phyloP scores from a whole-genome alignment of 1,284 basidiomycete genomes.

The Cryptococcus hybrid region DNA sequence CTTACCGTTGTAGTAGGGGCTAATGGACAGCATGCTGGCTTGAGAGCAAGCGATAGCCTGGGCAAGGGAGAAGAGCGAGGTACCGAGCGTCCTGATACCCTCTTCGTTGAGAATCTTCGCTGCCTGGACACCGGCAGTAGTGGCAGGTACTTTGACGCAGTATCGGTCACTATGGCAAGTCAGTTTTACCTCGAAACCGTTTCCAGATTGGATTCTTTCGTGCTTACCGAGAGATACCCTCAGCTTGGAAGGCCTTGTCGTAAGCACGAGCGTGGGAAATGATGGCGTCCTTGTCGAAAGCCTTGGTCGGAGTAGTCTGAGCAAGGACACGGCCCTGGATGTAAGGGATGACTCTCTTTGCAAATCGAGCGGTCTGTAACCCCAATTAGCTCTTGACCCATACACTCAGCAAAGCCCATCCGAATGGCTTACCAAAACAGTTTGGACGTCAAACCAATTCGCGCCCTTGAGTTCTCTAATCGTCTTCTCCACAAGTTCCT shows the following conservation, averaged over 20 bases:
- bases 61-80: constrained; percentile 37
- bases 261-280: constrained; percentile 23
- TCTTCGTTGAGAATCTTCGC: constrained; percentile 26
- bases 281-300: constrained; percentile 22
- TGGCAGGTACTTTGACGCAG: constrained; percentile 47
- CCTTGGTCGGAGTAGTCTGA: constrained; percentile 21
- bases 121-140: constrained; percentile 42
- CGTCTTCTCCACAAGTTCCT: constrained; percentile 27
- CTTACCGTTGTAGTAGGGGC: constrained; percentile 44
- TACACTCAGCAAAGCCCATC: background rate
- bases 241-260: constrained; percentile 20
- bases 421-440: constrained; percentile 24
- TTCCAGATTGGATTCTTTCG: no score
- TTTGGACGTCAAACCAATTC: constrained; percentile 28
- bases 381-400: background rate
- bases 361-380: constrained; percentile 21
- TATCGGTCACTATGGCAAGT: constrained; percentile 25
- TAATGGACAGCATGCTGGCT: constrained; percentile 39
- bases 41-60: constrained; percentile 45
- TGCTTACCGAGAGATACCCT: constrained; percentile 24
- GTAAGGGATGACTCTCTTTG: constrained; percentile 16
- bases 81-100: constrained; percentile 44
- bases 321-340: constrained; percentile 28
- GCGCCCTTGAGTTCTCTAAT: constrained; percentile 25
- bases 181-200: background rate